Base-by-base conservation (phyloP, 441 rosid species). In the Hura crepitans region DNA sequence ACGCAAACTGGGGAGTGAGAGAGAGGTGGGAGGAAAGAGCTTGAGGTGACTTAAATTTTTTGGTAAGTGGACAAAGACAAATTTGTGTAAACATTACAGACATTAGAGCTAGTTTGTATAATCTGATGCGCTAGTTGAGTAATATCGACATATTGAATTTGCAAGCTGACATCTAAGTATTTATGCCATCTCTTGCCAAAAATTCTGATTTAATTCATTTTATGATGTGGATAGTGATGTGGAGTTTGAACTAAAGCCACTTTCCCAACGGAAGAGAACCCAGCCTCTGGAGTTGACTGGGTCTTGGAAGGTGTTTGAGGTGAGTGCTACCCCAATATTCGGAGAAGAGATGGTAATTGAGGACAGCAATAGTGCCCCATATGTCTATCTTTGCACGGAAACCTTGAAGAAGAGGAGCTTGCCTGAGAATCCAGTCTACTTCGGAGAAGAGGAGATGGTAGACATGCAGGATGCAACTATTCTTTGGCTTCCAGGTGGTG, bases 281-380 rank as follows among this genome's bases (percentile, higher is more conserved):
- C 85, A 78, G 54, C 92, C 96, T 28, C 82, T 85, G 28, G 90
- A 94, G 72, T 87, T 94, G 42, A 77, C 80, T 22, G 97, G 98
- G 33, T 84, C 96, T 20, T 93, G 96, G 98, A 94, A 94, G 78
- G 98, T 91, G 66, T 93, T 91, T 65, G 98, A 91, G 82, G 85
- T 87, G 54, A 89, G 90, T 42, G 96, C 93, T 28, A 89, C 86
- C 61, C 98, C 98, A 6, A 72, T 91, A 64, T 88, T 79, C 23
- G 90, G 87, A 17, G 94, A 85, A 20, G 87, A 90, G 45, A 72
- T 31, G 0, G 65, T 58, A 5, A 14, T 75, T 0, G 82, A 66
- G 57, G 83, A 75, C 53, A 49, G 70, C 78, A 77, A 66, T 22
- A 79, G 49, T 33, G 49, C 81, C 45, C 85, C 91, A 0, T 87